Percentiles rank a stretch among this genome's conserved stretches.
phyloP scores from a whole-genome alignment of 2,329 filamentous ascomycete genomes.

The Exophiala spinifera region DNA sequence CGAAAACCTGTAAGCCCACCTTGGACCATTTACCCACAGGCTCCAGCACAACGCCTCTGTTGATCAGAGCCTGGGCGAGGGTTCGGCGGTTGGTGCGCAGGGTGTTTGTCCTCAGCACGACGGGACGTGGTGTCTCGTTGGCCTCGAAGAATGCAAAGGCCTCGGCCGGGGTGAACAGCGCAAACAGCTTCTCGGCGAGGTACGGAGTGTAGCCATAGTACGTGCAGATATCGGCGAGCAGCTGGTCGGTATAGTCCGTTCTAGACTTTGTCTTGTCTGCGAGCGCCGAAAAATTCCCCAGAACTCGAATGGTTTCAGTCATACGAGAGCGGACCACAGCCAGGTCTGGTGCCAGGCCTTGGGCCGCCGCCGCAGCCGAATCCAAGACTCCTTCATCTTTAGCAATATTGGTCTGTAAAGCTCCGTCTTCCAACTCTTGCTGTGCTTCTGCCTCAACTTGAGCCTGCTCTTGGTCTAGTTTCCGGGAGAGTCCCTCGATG shows the following conservation, averaged over 20 bases:
- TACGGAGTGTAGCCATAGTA: conserved; percentile 97
- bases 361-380: conserved; percentile 57
- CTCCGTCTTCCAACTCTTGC: conserved; percentile 78
- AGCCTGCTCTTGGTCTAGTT: conserved; percentile 73
- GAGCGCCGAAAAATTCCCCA: conserved; percentile 83
- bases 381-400: conserved; percentile 66
- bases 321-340: conserved; percentile 85
- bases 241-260: conserved; percentile 80
- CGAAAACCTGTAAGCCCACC: conserved; percentile 94
- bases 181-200: conserved; percentile 93
- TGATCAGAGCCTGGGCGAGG: conserved; percentile 89
- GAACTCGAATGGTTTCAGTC: conserved; percentile 85
- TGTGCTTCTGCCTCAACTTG: conserved; percentile 79
- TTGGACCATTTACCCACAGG: conserved; percentile 99
- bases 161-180: conserved; percentile 86
- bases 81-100: conserved; percentile 73
- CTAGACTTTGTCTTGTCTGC: conserved; percentile 76
- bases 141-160: conserved; percentile 98
- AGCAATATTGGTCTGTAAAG: conserved; percentile 89
- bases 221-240: conserved; percentile 86
- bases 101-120: conserved; percentile 96
- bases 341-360: conserved; percentile 79
- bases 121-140: conserved; percentile 88
- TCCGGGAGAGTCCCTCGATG: conserved; percentile 84
- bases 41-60: conserved; percentile 91